phyloP scores from a whole-genome alignment of 768 basidiomycete genomes.

The Rhodocollybia butyracea region DNA sequence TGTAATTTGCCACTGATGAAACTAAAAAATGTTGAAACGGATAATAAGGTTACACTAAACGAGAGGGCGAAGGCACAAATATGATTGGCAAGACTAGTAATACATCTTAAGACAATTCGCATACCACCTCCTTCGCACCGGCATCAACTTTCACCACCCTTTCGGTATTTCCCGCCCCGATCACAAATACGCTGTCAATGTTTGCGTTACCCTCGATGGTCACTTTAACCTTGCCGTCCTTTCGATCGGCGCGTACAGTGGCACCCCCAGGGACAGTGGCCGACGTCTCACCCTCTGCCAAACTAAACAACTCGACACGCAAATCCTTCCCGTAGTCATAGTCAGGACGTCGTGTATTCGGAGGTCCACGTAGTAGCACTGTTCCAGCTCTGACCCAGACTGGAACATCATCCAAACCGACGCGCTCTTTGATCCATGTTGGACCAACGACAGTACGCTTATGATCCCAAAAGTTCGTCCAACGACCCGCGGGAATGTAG shows the following conservation, averaged over 20 bases:
- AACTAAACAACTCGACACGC: slow-evolving; percentile 52
- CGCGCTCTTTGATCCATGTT: slow-evolving; percentile 56
- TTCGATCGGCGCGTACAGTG: slow-evolving; percentile 32
- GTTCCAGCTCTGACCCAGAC: slow-evolving; percentile 62
- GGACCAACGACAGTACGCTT: slow-evolving; percentile 55
- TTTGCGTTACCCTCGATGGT: slow-evolving; percentile 15
- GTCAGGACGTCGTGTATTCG: slow-evolving; percentile 50
- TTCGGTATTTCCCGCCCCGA: neutral
- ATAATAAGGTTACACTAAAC: no score
- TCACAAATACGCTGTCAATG: neutral
- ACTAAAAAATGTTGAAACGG: no score
- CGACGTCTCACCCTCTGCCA: slow-evolving; percentile 42
- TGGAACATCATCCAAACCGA: slow-evolving; percentile 62
- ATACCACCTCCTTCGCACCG: slow-evolving; percentile 1
- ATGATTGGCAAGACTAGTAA: no score
- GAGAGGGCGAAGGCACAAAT: no score
- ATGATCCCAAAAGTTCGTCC: slow-evolving; percentile 60
- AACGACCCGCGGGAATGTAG: slow-evolving; percentile 56
- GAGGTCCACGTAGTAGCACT: slow-evolving; percentile 57
- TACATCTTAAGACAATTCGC: neutral
- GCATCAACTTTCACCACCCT: neutral
- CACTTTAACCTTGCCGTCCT: slow-evolving; percentile 27
- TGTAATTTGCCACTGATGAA: no score
- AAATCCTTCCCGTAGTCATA: slow-evolving; percentile 51
- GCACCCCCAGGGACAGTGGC: slow-evolving; percentile 41